phyloP scores from a whole-genome alignment of 2,329 filamentous ascomycete species.

The Penicillium sp. region DNA sequence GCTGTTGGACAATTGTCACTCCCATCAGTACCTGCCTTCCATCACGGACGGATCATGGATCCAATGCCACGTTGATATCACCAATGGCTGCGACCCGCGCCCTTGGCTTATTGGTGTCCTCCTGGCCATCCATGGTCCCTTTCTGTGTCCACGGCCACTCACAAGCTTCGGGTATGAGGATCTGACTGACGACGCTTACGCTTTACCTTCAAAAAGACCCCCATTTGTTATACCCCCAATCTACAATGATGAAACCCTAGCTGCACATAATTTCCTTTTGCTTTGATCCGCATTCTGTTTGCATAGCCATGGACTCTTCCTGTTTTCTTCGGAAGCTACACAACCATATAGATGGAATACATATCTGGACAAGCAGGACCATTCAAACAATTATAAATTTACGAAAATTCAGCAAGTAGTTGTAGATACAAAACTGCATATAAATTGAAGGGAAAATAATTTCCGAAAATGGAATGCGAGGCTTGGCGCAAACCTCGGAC shows the following conservation, averaged over 20 bases:
- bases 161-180: conserved; percentile 13
- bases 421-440: neutral
- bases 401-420: neutral
- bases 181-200: conserved; percentile 22
- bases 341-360: conserved; percentile 22
- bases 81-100: neutral
- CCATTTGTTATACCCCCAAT: conserved; percentile 27
- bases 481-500: conserved; percentile 28
- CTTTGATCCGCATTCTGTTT: conserved; percentile 20
- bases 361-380: conserved; percentile 6
- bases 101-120: neutral
- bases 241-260: conserved; percentile 21
- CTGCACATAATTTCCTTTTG: conserved; percentile 25
- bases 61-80: neutral
- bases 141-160: neutral
- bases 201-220: conserved; percentile 17
- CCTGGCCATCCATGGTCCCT: conserved; percentile 1
- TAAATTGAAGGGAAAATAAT: conserved; percentile 9
- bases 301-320: conserved; percentile 20
- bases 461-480: conserved; percentile 22
- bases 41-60: conserved; percentile 3
- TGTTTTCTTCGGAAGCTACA: conserved; percentile 18
- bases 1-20: conserved; percentile 1
- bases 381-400: neutral
- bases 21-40: conserved; percentile 4